Evolutionary conservation across 345 rosid species (phyloP), one percentile per base, ranked within the genome.

Genomic region (Rhodamnia rubescens): DNA sequence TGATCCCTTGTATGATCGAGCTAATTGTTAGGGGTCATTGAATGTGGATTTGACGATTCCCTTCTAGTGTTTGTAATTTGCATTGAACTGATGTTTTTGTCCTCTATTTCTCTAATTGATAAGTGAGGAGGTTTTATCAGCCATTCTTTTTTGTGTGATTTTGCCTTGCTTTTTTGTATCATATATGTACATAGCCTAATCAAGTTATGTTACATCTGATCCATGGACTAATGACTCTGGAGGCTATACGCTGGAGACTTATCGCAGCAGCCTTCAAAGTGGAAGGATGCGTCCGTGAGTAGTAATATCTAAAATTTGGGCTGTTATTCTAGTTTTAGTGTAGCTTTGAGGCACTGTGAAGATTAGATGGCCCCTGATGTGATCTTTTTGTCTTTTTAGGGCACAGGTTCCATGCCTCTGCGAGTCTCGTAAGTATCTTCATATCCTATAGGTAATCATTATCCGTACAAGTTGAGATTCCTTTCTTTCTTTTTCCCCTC

Each of bases 161-260:
- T 82, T 57, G 47, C n/a, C 56, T 69, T 83, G 42, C 44, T 8
- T 85, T 85, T 81, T 78, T 82, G 27, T 47, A 51, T 75, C n/a
- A 40, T 54, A 64, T 75, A 21, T 82, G 22, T 86, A 50, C 81
- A 54, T 86, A 29, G 89, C 87, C 93, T 92, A 87, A 93, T 87
- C 86, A 86, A 85, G 84, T 89, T 92, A 89, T 88, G 87, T 93
- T 92, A 64, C 90, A 89, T 94, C 91, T 95, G 93, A 91, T 91
- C 89, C 92, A 91, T 93, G 93, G 89, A 88, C 88, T 89, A 87
- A 83, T 87, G 81, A 84, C 87, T 86, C 85, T 88, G 94, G 95
- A 91, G 95, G 93, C 88, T 86, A 81, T 90, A 92, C 92, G 64
- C 85, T 24, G 89, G 92, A 85, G 88, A 85, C 87, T 50, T 85